Percentiles rank a stretch among this genome's conserved stretches.
These are phyloP conservation scores for Zymoseptoria ardabiliae DNA, from an alignment of 2,329 filamentous ascomycete genomes.

Conservation along the genomic window DNA sequence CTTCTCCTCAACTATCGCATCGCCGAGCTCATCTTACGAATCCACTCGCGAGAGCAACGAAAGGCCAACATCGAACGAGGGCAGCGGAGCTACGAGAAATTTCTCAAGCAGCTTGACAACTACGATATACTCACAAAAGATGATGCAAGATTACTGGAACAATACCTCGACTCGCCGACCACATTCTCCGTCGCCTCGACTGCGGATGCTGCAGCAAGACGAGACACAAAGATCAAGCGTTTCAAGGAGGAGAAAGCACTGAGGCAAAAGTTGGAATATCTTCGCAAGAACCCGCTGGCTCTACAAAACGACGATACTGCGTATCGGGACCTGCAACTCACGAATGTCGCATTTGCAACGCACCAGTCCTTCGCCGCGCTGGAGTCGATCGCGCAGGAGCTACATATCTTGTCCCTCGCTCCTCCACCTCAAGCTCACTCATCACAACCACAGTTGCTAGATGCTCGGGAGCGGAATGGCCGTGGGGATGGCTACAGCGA, in stretches of 20 bases:
- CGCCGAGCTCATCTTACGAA: slow-evolving; percentile 69
- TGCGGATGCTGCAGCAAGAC: slow-evolving; percentile 58
- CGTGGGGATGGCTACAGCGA: slow-evolving; percentile 56
- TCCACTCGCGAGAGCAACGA: slow-evolving; percentile 53
- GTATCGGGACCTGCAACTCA: slow-evolving; percentile 70
- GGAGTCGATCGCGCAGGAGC: slow-evolving; percentile 79
- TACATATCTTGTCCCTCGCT: slow-evolving; percentile 71
- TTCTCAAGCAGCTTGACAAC: slow-evolving; percentile 66
- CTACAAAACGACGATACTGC: slow-evolving; percentile 74
- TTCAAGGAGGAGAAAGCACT: slow-evolving; percentile 82
- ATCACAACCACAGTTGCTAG: slow-evolving; percentile 21
- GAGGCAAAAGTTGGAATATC: slow-evolving; percentile 70
- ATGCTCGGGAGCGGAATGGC: slow-evolving; percentile 42
- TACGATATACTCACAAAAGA: slow-evolving; percentile 63
- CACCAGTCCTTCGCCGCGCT: slow-evolving; percentile 79
- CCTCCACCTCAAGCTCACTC: slow-evolving; percentile 42
- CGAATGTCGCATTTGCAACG: slow-evolving; percentile 63
- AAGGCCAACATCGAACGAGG: slow-evolving; percentile 56
- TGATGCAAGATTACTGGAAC: slow-evolving; percentile 63
- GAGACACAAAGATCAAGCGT: slow-evolving; percentile 77
- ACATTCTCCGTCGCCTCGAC: slow-evolving; percentile 65
- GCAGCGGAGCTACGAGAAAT: slow-evolving; percentile 67
- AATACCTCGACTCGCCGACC: slow-evolving; percentile 64
- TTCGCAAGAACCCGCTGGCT: slow-evolving; percentile 51
- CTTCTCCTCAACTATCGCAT: slow-evolving; percentile 70